phyloP scores from a whole-genome alignment of 768 basidiomycete species.

The Termitomyces sp. region DNA sequence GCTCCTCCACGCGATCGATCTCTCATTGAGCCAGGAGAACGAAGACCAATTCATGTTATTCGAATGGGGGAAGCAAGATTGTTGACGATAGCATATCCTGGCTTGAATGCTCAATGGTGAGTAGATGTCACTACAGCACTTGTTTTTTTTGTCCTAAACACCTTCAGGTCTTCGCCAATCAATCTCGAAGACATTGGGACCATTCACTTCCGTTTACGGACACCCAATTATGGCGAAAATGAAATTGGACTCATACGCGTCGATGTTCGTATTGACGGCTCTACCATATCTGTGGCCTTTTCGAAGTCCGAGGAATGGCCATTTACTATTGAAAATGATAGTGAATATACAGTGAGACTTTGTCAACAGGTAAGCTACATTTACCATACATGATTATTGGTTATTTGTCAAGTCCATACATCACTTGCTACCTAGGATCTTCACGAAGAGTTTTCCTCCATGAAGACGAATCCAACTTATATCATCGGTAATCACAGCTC shows the following conservation, averaged over 20 bases:
- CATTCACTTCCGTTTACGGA: conserved; percentile 65
- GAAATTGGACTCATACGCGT: conserved; percentile 55
- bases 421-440: conserved; percentile 30
- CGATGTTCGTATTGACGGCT: conserved; percentile 78
- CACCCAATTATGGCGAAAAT: conserved; percentile 26
- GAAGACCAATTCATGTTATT: conserved; percentile 61
- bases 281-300: conserved; percentile 85
- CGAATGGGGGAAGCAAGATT: conserved; percentile 64
- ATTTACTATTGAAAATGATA: conserved; percentile 86
- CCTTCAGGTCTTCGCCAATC: conserved; percentile 81
- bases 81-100: conserved; percentile 82
- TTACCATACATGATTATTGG: neutral
- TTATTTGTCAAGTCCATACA: neutral
- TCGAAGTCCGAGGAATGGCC: conserved; percentile 77
- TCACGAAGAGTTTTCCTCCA: conserved; percentile 25
- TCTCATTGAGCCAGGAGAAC: conserved; percentile 60
- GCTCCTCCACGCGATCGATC: conserved; percentile 57
- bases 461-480: conserved; percentile 45
- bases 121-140: neutral
- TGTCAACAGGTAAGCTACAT: conserved; percentile 61
- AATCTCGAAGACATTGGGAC: conserved; percentile 88
- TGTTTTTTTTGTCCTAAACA: neutral
- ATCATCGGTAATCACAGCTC: conserved; percentile 48
- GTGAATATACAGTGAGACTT: conserved; percentile 61
- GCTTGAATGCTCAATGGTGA: conserved; percentile 78